Base-by-base conservation (phyloP, 768 basidiomycete genomes). In the Agaricus subrufescens region DNA sequence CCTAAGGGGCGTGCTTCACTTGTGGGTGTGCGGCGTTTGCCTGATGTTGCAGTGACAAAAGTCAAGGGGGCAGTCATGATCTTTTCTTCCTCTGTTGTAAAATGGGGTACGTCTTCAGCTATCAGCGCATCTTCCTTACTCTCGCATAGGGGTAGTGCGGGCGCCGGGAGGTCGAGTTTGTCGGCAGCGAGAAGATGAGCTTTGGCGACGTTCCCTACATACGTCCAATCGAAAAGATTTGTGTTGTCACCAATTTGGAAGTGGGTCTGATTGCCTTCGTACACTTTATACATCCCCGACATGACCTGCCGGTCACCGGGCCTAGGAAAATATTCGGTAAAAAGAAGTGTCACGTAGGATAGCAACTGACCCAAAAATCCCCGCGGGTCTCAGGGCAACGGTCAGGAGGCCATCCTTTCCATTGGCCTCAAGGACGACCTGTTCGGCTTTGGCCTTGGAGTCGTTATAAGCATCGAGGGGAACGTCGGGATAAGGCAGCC, bases 151-250 rank as follows among this genome's bases (percentile, higher is more conserved):
- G 75, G 67, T 15, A 78, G 72, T 14, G 75, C 71, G 0, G 80
- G 75, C 25, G 80, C 73, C 0, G 79, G 74, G 11, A 77, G 72
- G 48, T 75, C 77, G 43, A 99, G 83, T 66, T 85, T 90, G 76
- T 98, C 95, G 23, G 91, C 88, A 10, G 97, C 97, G 50, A 98
- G 82, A 12, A 99, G 74, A 68, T 99, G 97, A 3, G 94, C 95
- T 63, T 89, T 83, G 1, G 94, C 96, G 58, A 96, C 87, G 68
- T 99, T 99, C 52, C 86, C 93, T 63, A 98, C 93, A 66, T 98
- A 98, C 4, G 95, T 97, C 84, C 89, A 94, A 71, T 98, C 97
- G 65, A 91, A 94, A 3, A 98, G 72, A 68, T 98, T 98, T 60
- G 81, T 85, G 72, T 98, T 97, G 72, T 89, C 78, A 38, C 97